phyloP scores from a whole-genome alignment of 1,284 basidiomycete genomes.

The Caloboletus firmus region DNA sequence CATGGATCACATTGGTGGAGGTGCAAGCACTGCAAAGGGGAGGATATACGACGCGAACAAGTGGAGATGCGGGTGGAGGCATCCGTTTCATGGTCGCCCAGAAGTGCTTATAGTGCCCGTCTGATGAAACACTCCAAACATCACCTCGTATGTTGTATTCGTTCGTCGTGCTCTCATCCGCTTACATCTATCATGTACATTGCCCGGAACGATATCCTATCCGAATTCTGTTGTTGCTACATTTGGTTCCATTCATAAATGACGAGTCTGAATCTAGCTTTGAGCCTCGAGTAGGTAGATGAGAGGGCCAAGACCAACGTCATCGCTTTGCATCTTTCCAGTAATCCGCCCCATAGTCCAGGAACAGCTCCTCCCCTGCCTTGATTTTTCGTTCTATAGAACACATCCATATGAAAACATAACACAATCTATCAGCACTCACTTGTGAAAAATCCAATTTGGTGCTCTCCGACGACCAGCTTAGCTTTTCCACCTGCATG shows the following conservation, averaged over 20 bases:
- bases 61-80: conserved; percentile 46
- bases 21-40: conserved; percentile 34
- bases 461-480: conserved; percentile 51
- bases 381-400: conserved; percentile 37
- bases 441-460: conserved; percentile 50
- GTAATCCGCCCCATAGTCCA: conserved; percentile 45
- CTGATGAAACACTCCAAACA: background rate
- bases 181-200: conserved; percentile 1
- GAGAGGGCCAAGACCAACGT: background rate
- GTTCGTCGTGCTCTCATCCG: background rate
- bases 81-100: conserved; percentile 42
- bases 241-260: background rate
- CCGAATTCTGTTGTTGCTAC: background rate
- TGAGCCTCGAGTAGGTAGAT: background rate
- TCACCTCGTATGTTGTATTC: background rate
- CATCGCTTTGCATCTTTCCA: conserved; percentile 20
- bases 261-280: background rate
- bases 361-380: conserved; percentile 43
- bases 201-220: background rate
- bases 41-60: conserved; percentile 35
- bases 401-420: background rate
- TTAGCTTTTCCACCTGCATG: conserved; percentile 24
- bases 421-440: conserved; percentile 18
- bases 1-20: conserved; percentile 43
- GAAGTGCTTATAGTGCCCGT: conserved; percentile 40